Conservation (phyloP, 2,329 filamentous ascomycete genomes). For the Talaromyces piceae region DNA sequence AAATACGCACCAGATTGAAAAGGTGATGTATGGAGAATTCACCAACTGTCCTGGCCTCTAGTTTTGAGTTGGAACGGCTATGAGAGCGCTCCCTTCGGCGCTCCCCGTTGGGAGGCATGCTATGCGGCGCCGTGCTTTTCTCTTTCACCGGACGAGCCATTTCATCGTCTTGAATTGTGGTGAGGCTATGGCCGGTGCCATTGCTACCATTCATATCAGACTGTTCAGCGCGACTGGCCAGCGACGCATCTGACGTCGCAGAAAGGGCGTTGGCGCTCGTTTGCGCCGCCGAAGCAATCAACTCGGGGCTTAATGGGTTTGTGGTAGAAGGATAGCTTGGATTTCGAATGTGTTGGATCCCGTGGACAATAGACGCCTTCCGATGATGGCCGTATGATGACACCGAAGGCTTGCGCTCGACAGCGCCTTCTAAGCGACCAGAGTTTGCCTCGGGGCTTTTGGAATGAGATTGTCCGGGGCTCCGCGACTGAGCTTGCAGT, state of each 20-base stretch:
- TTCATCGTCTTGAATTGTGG: constrained; percentile 34
- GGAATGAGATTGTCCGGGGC: constrained; percentile 35
- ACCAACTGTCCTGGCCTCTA: constrained; percentile 85
- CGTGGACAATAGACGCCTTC: constrained; percentile 95
- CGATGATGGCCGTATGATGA: constrained; percentile 77
- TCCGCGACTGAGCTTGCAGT: constrained; percentile 26
- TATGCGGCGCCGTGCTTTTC: constrained; percentile 21
- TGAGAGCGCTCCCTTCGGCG: constrained; percentile 64
- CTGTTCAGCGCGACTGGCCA: constrained; percentile 25
- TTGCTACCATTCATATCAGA: constrained; percentile 37
- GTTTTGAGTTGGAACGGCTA: constrained; percentile 67
- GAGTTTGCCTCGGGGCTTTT: constrained; percentile 35
- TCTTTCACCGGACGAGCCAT: constrained; percentile 17
- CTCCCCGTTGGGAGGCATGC: constrained; percentile 55
- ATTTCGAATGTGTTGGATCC: constrained; percentile 82
- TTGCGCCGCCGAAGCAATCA: constrained; percentile 62
- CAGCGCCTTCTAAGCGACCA: constrained; percentile 25
- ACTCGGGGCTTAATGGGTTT: constrained; percentile 80
- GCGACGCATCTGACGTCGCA: constrained; percentile 15
- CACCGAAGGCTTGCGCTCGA: constrained; percentile 35
- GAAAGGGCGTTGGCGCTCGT: constrained; percentile 34
- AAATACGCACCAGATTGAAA: constrained; percentile 66
- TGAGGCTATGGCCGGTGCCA: constrained; percentile 24
- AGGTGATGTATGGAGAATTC: constrained; percentile 96
- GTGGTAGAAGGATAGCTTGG: constrained; percentile 62